A percentile compares a stretch with the other conserved stretches of the same genome.
phyloP scores from a whole-genome alignment of 2,329 filamentous ascomycete species.

The Neonectria punicea region DNA sequence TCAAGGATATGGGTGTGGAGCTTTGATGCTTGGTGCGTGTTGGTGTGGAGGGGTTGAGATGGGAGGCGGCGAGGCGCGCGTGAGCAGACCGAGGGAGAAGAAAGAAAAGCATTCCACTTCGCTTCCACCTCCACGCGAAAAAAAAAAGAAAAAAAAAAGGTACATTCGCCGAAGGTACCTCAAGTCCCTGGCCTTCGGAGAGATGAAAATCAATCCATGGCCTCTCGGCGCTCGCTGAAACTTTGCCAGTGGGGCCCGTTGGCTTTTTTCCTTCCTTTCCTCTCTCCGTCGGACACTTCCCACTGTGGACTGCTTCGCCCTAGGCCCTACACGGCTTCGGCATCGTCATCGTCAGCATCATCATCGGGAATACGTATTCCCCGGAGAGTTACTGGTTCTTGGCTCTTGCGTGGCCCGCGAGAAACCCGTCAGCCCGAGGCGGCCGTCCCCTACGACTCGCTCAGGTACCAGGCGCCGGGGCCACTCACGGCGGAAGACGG shows the following conservation, averaged over 20 bases:
- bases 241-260: slow-evolving; percentile 14
- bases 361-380: background rate
- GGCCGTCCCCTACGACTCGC: background rate
- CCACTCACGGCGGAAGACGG: background rate
- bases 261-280: background rate
- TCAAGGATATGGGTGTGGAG: slow-evolving; percentile 9
- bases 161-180: slow-evolving; percentile 16
- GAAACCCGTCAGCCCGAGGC: background rate
- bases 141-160: background rate
- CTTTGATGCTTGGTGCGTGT: background rate
- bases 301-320: background rate
- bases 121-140: background rate
- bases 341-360: slow-evolving; percentile 8
- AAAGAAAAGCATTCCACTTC: slow-evolving; percentile 10
- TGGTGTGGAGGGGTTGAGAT: background rate
- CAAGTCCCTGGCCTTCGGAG: background rate
- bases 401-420: background rate
- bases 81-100: slow-evolving; percentile 18
- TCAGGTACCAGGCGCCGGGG: background rate
- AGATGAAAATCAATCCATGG: background rate
- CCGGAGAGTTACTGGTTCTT: slow-evolving; percentile 5
- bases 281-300: background rate
- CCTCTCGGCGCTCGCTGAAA: background rate
- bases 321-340: background rate
- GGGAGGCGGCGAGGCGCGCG: slow-evolving; percentile 2